A percentile compares a stretch with the other conserved stretches of the same genome.
phyloP scores from a whole-genome alignment of 176 grass and related monocot species.

The Aegilops sharonensis region DNA sequence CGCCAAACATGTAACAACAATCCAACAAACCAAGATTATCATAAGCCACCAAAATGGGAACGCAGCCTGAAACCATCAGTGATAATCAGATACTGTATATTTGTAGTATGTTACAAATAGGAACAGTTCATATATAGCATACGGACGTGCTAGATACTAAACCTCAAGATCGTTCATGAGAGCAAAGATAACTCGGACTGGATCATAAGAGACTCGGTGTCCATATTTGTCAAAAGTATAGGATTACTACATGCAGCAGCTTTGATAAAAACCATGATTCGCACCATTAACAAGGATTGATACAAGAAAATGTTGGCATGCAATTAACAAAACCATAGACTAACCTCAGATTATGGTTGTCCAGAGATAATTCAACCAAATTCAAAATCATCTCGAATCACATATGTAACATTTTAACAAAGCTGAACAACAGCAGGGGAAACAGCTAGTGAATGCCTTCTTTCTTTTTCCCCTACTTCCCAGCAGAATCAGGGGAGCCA shows the following conservation, averaged over 20 bases:
- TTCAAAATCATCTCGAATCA: not conserved
- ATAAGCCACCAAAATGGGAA: not conserved
- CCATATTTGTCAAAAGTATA: not conserved
- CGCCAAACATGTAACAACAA: not conserved
- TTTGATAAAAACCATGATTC: not conserved
- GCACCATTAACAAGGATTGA: not conserved
- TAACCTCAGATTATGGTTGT: constrained; percentile 10
- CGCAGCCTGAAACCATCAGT: not conserved
- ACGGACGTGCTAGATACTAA: not conserved
- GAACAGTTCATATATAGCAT: not conserved
- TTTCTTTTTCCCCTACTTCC: constrained; percentile 24
- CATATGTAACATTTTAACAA: constrained; percentile 17
- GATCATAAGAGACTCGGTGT: not conserved
- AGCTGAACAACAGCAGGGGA: not conserved
- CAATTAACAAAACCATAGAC: constrained; percentile 13
- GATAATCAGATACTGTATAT: not conserved
- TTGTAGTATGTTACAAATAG: not conserved
- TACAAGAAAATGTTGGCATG: not conserved
- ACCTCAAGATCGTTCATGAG: not conserved
- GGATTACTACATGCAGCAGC: not conserved
- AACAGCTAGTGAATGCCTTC: constrained; percentile 14
- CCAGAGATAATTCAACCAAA: constrained; percentile 14
- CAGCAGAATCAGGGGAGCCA: constrained; percentile 68
- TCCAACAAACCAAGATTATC: not conserved
- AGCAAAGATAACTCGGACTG: not conserved